Base-by-base conservation (phyloP, 2,329 filamentous ascomycete genomes). In the Xylaria polymorpha region DNA sequence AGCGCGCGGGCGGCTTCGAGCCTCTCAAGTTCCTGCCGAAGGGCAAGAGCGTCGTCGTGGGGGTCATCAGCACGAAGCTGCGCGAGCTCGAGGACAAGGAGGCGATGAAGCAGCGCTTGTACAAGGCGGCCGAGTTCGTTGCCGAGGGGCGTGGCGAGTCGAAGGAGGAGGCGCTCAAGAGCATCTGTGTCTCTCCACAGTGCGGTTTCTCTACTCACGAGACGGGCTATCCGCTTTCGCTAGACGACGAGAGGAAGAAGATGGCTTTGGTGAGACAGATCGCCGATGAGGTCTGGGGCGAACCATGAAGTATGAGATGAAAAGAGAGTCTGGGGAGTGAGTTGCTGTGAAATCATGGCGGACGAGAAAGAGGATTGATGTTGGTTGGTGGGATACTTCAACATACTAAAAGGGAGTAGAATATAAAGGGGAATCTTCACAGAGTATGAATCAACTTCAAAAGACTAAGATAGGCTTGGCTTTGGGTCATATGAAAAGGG, bases 201-300 rank as follows among this genome's bases (percentile, higher is more conserved):
- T 92, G 90, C 77, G 90, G 90, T 6, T 92, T 92, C 79, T 92
- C 91, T 43, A 92, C 89, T 43, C 92, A 94, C 77, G 88, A 91
- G 73, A 89, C 87, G 74, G 92, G 92, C 0, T 94, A 94, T 77
- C 86, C 88, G 15, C 83, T 94, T 63, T 86, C 85, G 25, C 83
- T 88, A 71, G 87, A 92, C 55, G 91, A 92, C 70, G 91, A 94
- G 89, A 88, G 88, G 81, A 88, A 86, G 79, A 94, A 94, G 83
- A 80, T 94, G 75, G 83, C 86, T 72, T 81, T 94, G 61, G 90
- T 94, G 20, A 86, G 91, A 71, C 84, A 88, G 74, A 88, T 94
- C 75, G 91, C 92, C 2, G 87, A 94, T 76, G 88, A 91, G 75
- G 86, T 94, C 67, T 94, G 92, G 92, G 81, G 81, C 15, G 81